Conservation (phyloP, 225 moss, liverwort and hornwort species). For the Climacium dendroides region DNA sequence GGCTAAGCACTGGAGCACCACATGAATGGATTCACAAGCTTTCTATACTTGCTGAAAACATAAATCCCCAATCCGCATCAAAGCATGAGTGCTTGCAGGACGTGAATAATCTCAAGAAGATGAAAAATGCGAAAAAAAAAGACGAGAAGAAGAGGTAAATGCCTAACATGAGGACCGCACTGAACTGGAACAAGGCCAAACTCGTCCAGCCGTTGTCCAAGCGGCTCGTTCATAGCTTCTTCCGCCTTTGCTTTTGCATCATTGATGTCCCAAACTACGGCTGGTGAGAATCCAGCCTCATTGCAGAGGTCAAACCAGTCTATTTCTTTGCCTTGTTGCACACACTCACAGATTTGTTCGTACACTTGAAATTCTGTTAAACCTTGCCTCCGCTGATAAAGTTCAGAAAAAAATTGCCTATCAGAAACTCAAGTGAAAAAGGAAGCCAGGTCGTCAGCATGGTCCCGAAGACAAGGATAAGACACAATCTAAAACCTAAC, state of each 20-base stretch:
- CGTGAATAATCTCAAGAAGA: neutral
- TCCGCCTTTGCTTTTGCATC: constrained; percentile 26
- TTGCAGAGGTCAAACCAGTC: constrained; percentile 40
- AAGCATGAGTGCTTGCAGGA: neutral
- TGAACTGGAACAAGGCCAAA: constrained; percentile 30
- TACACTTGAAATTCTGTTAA: constrained; percentile 32
- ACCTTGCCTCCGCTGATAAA: constrained; percentile 21
- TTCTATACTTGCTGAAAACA: neutral
- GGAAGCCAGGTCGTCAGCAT: neutral
- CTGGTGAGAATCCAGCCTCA: constrained; percentile 34
- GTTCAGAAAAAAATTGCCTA: neutral
- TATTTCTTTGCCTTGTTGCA: constrained; percentile 38
- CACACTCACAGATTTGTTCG: constrained; percentile 38
- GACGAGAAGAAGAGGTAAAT: constrained; percentile 13
- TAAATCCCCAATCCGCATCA: neutral
- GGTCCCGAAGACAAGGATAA: neutral
- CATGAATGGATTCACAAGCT: neutral
- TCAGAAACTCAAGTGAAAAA: neutral
- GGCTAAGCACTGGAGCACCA: neutral
- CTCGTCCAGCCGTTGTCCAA: constrained; percentile 27
- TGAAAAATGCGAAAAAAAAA: neutral
- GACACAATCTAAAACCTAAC: neutral
- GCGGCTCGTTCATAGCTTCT: constrained; percentile 16
- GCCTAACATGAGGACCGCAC: constrained; percentile 52
- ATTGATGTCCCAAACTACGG: constrained; percentile 26